Evolutionary conservation across 345 rosid species (phyloP).

Genomic region (Fremontodendron californicum): DNA sequence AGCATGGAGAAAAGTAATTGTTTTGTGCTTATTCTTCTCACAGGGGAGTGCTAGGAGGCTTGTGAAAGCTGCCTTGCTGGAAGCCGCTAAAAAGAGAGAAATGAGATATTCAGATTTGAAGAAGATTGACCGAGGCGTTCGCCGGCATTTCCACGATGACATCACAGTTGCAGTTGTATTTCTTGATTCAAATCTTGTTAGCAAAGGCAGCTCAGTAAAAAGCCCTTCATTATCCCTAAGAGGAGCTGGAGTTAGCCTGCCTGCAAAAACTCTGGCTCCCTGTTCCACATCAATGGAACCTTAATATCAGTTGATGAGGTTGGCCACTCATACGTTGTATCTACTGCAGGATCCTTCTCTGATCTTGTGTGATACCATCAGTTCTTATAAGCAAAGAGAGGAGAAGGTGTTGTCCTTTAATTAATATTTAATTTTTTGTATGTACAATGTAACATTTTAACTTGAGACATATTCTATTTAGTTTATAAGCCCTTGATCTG

Average conservation of each 20-base stretch:
- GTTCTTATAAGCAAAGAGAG: constrained; percentile 4
- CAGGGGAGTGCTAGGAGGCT: constrained; percentile 75
- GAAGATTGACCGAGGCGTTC: constrained; percentile 72
- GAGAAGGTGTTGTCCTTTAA: constrained; percentile 26
- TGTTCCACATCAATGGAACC: constrained; percentile 29
- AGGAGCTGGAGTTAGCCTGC: constrained; percentile 66
- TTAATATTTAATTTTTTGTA: constrained; percentile 26
- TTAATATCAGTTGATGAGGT: constrained; percentile 16
- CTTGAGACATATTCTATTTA: constrained; percentile 31
- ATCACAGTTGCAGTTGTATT: constrained; percentile 60
- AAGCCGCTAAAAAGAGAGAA: constrained; percentile 53
- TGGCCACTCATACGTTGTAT: constrained; percentile 7
- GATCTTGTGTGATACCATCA: constrained; percentile 11
- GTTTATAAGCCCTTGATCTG: constrained; percentile 17
- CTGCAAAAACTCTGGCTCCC: constrained; percentile 43
- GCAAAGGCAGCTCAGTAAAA: constrained; percentile 53
- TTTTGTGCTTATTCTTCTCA: background rate
- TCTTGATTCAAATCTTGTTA: constrained; percentile 66
- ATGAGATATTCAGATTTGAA: constrained; percentile 77
- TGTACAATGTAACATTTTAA: constrained; percentile 45
- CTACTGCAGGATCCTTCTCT: constrained; percentile 5
- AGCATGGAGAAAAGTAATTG: background rate
- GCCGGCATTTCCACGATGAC: constrained; percentile 77
- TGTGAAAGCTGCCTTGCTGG: constrained; percentile 53
- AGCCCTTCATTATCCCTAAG: constrained; percentile 63